phyloP scores from a whole-genome alignment of 306 rosid species.

The Hippophae gyantsensis region DNA sequence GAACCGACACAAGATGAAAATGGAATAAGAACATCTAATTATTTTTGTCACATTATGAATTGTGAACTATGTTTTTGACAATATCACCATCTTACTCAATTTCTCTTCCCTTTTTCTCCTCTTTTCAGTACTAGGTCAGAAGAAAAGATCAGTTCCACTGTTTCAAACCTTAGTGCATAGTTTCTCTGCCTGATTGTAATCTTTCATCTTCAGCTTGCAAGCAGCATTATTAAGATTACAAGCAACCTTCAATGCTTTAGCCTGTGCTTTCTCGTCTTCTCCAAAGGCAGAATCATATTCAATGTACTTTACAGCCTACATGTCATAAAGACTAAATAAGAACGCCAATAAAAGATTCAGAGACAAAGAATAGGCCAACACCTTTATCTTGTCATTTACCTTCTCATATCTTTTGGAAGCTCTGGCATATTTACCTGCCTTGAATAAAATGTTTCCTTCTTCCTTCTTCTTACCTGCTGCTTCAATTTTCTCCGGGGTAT shows the following conservation, averaged over 20 bases:
- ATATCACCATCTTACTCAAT: no score
- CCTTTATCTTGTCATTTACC: constrained; percentile 15
- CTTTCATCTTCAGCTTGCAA: constrained; percentile 47
- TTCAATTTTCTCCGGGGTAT: constrained; percentile 45
- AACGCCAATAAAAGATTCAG: background rate
- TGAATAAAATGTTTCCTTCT: constrained; percentile 46
- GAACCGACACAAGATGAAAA: no score
- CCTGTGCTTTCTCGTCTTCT: constrained; percentile 31
- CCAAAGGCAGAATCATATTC: constrained; percentile 52
- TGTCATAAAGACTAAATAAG: no score
- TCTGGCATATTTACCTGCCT: constrained; percentile 33
- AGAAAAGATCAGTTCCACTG: background rate
- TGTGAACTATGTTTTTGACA: no score
- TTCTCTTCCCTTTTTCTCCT: no score
- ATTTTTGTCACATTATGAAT: no score
- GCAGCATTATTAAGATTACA: constrained; percentile 58
- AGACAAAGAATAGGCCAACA: no score
- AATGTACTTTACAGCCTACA: constrained; percentile 42
- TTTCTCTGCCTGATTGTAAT: constrained; percentile 34
- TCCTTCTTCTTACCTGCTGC: constrained; percentile 49
- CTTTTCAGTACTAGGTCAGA: no score
- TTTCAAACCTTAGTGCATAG: constrained; percentile 43
- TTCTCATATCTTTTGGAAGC: constrained; percentile 51
- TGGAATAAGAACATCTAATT: no score
- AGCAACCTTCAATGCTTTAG: constrained; percentile 34